Percentiles rank a stretch among this genome's conserved stretches.
Evolutionary conservation across 2,329 filamentous ascomycete species (phyloP).

Genomic region (Aspergillus caelatus): DNA sequence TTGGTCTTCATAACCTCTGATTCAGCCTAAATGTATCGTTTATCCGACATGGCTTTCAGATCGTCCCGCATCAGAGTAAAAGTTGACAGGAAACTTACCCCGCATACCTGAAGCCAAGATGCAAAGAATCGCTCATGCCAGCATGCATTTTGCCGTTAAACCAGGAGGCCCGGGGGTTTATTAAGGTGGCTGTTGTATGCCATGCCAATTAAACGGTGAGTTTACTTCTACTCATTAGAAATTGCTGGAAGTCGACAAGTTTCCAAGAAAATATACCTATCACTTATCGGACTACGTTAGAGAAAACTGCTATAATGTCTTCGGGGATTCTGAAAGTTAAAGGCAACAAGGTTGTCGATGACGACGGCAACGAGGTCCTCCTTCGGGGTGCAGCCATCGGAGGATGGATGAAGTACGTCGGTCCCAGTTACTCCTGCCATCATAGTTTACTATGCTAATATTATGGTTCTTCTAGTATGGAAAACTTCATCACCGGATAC

Average conservation of each 20-base stretch:
- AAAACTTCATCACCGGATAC: slow-evolving; percentile 68
- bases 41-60: neutral
- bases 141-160: neutral
- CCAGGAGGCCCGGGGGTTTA: neutral
- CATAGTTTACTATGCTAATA: slow-evolving; percentile 15
- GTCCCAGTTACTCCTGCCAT: neutral
- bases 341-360: slow-evolving; percentile 50
- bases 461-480: slow-evolving; percentile 45
- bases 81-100: neutral
- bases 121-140: neutral
- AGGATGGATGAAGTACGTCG: slow-evolving; percentile 47
- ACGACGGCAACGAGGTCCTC: slow-evolving; percentile 48
- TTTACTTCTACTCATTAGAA: neutral
- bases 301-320: slow-evolving; percentile 24
- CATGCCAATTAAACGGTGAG: neutral
- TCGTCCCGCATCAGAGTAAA: no score
- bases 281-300: neutral
- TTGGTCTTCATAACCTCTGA: neutral
- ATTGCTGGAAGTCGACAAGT: neutral
- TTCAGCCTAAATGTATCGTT: slow-evolving; percentile 4
- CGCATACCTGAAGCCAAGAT: slow-evolving; percentile 2
- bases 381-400: slow-evolving; percentile 53
- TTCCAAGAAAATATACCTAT: neutral
- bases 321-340: slow-evolving; percentile 46
- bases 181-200: neutral